Base-by-base conservation (phyloP, 2,329 filamentous ascomycete genomes). In the Ophiocordyceps australis region DNA sequence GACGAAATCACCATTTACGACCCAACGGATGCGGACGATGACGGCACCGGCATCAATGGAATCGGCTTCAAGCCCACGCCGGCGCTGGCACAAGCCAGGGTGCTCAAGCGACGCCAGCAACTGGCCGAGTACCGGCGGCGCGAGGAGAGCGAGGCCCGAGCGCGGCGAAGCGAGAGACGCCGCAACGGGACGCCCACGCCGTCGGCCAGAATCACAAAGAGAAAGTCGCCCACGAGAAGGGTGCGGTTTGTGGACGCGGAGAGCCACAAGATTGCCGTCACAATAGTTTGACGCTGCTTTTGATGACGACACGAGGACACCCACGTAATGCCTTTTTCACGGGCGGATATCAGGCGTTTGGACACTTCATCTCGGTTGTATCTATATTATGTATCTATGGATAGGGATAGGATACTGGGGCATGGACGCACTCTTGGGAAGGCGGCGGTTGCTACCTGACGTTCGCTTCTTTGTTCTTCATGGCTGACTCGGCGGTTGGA, bases 1-100 rank as follows among this genome's bases (percentile, higher is more conserved):
- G 63, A 74, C 35, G 71, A 75, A 40, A 75, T 76, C 32, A 75
- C 71, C 2, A 56, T 74, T 16, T 71, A 74, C 42, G 64, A 74
- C 35, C 65, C 68, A 1, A 54, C 68, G 21, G 71, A 75, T 39
- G 58, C 64, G 33, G 70, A 76, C 33, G 71, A 76, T 38, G 71
- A 76, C 38, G 71, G 71, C 26, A 65, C 62, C 4, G 71, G 71
- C 14, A 67, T 76, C 38, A 74, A 76, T 41, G 71, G 71, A 5
- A 67, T 76, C 31, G 71, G 71, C 1, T 76, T 75, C 48, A 67
- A 60, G 37, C 70, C 71, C 3, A 74, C 68, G 0, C 56, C 69
- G 5, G 67, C 66, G 13, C 54, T 73, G 23, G 69, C 68, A 6
- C 59, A 67, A 29, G 59, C 62, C 5, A 57, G 70, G 12, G 52